Conservation (phyloP, 2,329 filamentous ascomycete species). For the Cordyceps militaris region DNA sequence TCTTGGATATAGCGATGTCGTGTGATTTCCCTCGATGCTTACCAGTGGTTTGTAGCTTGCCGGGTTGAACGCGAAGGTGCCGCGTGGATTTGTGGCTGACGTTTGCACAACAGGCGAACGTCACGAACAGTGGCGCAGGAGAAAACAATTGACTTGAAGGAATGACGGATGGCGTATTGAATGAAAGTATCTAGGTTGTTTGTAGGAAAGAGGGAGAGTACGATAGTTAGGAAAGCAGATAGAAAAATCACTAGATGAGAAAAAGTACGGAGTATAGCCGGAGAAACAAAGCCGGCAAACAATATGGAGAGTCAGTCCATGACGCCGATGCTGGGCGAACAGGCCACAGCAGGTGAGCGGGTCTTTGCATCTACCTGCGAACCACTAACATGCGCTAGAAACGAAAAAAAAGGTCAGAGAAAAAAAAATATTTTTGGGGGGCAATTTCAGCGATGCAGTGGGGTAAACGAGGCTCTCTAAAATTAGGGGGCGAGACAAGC, state of each 20-base stretch:
- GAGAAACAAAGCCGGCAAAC: not conserved
- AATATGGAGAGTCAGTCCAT: not conserved
- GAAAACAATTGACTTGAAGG: not conserved
- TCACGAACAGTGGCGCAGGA: not conserved
- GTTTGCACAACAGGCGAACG: not conserved
- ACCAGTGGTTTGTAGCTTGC: not conserved
- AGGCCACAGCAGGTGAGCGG: not conserved
- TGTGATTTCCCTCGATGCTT: not conserved
- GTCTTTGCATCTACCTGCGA: not conserved
- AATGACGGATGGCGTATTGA: no score
- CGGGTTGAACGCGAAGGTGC: not conserved
- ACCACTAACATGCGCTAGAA: not conserved
- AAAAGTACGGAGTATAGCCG: not conserved
- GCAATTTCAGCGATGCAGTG: slow-evolving; percentile 3
- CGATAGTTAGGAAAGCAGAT: not conserved
- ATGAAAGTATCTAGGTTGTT: no score
- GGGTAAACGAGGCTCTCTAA: not conserved
- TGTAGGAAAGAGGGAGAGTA: no score
- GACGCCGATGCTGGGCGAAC: not conserved
- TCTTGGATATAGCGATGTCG: not conserved
- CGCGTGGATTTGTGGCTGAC: not conserved
- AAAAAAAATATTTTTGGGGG: not conserved
- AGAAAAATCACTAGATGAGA: no score
- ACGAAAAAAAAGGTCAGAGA: not conserved
- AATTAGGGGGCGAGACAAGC: not conserved